Base-by-base conservation (phyloP, 2,329 filamentous ascomycete species). In the Phyllosticta citribraziliensis region DNA sequence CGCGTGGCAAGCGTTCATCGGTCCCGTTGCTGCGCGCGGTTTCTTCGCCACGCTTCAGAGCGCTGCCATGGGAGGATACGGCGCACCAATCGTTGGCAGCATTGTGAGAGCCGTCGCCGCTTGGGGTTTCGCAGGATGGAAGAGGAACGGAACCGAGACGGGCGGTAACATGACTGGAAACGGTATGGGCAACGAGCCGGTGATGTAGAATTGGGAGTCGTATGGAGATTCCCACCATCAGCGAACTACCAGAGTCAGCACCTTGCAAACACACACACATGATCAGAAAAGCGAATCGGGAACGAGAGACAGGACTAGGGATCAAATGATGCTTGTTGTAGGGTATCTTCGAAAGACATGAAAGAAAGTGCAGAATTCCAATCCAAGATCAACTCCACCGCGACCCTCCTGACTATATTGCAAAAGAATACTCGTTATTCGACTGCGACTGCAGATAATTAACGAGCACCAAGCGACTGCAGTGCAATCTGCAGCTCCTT, bases 401-500 rank as follows among this genome's bases (percentile, higher is more conserved):
- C 35, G 12, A 17, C 2, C 27, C 27, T 40, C 35, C 35, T 40
- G 35, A 14, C 35, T 12, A 40, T 17, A 5, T 17, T 40, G 12
- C 10, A 40, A 40, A 40, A 17, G 2, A 14, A 3, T 5, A 30
- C 9, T 3, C 27, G 12, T 14, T 5, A 3, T 1, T 40, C 35
- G 12, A n/a, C 40, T n/a, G 6, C 6, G 17, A 11, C 52, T 53
- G 10, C 6, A 5, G n/a, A 6, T n/a, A n/a, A n/a, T 65, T 65
- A 87, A 47, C 76, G 76, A 12, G 85, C 88, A 2, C 90, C 90
- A 56, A 97, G 75, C 19, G 80, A 76, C 61, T 82, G 78, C 64
- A 99, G 75, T 2, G 94, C 94, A 63, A 84, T 85, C 58, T 84
- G 84, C 64, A 99, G 73, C 70, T 99, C 92, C 69, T 87, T 86